Evolutionary conservation across 1,284 basidiomycete species (phyloP).

Genomic region (Cryptococcus sp.): DNA sequence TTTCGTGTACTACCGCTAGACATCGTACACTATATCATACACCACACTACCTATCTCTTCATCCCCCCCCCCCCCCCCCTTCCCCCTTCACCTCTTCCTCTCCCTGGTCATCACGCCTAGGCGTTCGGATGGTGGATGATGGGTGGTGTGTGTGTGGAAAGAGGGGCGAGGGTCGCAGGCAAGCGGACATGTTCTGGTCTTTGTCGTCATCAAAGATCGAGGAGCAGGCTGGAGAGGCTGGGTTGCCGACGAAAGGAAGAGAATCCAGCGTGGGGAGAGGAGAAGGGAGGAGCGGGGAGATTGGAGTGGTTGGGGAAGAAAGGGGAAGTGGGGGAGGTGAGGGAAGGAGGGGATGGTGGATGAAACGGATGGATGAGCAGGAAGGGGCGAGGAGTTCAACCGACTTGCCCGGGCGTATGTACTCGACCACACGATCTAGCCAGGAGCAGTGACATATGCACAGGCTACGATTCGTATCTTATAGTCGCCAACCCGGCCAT

Average conservation of each 20-base stretch:
- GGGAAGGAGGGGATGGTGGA: neutral
- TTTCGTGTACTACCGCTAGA: neutral
- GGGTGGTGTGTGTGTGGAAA: too few species aligned
- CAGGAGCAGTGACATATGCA: too few species aligned
- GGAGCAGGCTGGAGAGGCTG: neutral
- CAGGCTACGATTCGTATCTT: too few species aligned
- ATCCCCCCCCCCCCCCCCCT: neutral
- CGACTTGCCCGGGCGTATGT: neutral
- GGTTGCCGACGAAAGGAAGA: too few species aligned
- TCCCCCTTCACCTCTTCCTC: neutral
- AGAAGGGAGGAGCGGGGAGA: too few species aligned
- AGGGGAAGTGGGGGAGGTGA: neutral
- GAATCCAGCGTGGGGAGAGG: too few species aligned
- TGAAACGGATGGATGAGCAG: neutral
- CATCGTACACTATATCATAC: neutral
- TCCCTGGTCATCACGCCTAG: neutral
- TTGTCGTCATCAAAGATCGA: slow-evolving; percentile 1
- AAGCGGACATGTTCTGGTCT: slow-evolving; percentile 1
- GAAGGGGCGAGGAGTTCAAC: neutral
- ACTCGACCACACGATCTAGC: too few species aligned
- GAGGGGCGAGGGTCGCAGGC: too few species aligned
- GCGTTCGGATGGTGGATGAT: too few species aligned
- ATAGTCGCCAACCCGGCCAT: too few species aligned
- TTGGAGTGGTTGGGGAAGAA: neutral
- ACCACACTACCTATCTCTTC: neutral